Base-by-base conservation (phyloP, 2,329 filamentous ascomycete species). In the Neospermospora avenae region DNA sequence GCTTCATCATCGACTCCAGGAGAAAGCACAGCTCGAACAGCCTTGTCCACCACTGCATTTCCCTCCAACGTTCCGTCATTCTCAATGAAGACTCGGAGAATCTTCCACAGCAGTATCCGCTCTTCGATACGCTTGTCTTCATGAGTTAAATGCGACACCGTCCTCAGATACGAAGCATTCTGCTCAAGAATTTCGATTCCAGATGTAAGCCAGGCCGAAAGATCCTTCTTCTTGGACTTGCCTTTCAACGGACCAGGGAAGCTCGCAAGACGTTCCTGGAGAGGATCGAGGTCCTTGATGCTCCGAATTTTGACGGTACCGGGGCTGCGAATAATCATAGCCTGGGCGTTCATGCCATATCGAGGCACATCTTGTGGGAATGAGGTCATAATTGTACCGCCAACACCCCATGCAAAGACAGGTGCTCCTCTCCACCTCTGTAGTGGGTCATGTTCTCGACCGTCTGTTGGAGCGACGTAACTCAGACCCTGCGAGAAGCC, bases 171-270 rank as follows among this genome's bases (percentile, higher is more conserved):
- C 1, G 65, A 62, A 25, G 65, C 64, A 57, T 75, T 80, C 68
- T 80, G 83, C 71, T 96, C 90, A 37, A 97, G 76, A 0, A 78
- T 77, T 39, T 90, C 87, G 58, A 98, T 93, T 55, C 88, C 91
- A 61, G 82, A 78, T 4, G 81, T 83, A 46, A 99, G 79, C 95
- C 96, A 99, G 1, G 84, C 75, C 45, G 93, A 68, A 0, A 91
- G 84, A 57, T 99, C 93, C 77, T 98, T 99, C 80, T 99, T 99
- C 80, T 96, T 98, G 1, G 87, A 86, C 72, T 97, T 98, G 42
- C 86, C 83, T 74, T 89, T 92, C 28, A 99, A 77, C 3, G 96
- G 95, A 0, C 95, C 95, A 0, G 95, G 95, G 70, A 98, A 98
- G 67, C 87, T 91, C 18, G 85, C 82, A 52, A 95, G 77, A 2